Base-by-base conservation (phyloP, 1,139 yeast species). In the Spencermartinsiella ligniputridi region DNA sequence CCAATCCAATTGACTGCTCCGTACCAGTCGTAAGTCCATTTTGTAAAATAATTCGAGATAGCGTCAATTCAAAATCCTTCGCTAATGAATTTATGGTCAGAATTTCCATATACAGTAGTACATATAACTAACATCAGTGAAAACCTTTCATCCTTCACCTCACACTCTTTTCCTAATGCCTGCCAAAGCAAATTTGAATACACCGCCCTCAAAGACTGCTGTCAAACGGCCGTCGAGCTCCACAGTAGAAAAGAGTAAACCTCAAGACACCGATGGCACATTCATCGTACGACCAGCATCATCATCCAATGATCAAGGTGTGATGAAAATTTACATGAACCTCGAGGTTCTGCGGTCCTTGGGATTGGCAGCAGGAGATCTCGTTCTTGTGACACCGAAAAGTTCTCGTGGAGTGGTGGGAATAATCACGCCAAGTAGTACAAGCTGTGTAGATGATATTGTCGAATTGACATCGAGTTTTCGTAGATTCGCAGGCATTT, bases 231-330 rank as follows among this genome's bases (percentile, higher is more conserved):
- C 43, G 5, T 20, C 41, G 6, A 38, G 44, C 19, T 30, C 48
- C 35, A 16, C 35, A 20, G 35, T 21, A 8, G 45, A 39, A 17
- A 25, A 42, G 37, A 15, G 39, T 13, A 36, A 37, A 22, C 39
- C 36, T 5, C 8, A 29, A 36, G 30, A 33, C 24, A 12, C 32
- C 11, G 16, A 27, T 27, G 32, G n/a, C 15, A 27, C 32, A 8
- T 53, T 55, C 35, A 80, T 85, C 15, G 75, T 79, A 1, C 69
- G 95, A 47, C 92, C 95, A 0, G 62, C 74, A 1, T 52, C 64
- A 0, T 50, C 50, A 8, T 47, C 54, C 3, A 60, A 63, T 8
- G 45, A 61, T 17, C 69, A 69, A 42, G 55, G 69, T 15, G 39
- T 42, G 18, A 43, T 74, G 20, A 75, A 74, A 47, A 74, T 76